These are phyloP conservation scores for Teunomyces barrocoloradensis DNA, from an alignment of 805 yeast genomes.

Conservation along the genomic window DNA sequence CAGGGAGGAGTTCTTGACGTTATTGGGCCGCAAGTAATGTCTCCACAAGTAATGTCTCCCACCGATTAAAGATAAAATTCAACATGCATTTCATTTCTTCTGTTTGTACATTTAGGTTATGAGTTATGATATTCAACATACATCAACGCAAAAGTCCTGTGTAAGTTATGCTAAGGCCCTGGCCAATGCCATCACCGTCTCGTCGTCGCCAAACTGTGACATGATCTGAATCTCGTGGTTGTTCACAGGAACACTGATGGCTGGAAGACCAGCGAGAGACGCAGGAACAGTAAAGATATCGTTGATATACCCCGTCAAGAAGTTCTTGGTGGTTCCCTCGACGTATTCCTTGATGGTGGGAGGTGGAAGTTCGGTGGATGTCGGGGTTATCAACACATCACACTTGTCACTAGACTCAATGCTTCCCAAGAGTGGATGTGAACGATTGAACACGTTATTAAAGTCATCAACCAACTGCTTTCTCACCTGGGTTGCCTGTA, in stretches of 20 bases:
- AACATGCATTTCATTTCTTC: conserved; percentile 8
- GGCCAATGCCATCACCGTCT: conserved; percentile 47
- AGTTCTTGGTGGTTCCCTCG: conserved; percentile 33
- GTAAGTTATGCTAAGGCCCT: conserved; percentile 1
- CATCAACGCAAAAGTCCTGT: conserved; percentile 9
- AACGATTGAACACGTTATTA: conserved; percentile 51
- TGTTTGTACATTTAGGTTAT: conserved; percentile 5
- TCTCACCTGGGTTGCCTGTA: conserved; percentile 72
- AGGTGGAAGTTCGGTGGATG: conserved; percentile 53
- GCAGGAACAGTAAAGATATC: conserved; percentile 90
- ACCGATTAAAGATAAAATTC: background rate
- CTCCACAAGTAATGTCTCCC: conserved; percentile 41
- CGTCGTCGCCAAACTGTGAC: conserved; percentile 86
- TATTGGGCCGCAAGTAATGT: conserved; percentile 59
- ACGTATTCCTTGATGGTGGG: conserved; percentile 49
- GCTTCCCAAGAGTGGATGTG: conserved; percentile 34
- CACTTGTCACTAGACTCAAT: conserved; percentile 29
- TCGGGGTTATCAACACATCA: conserved; percentile 75
- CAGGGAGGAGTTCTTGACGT: conserved; percentile 88
- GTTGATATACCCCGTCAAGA: conserved; percentile 66
- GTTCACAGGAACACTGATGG: conserved; percentile 68
- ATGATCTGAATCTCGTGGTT: conserved; percentile 68
- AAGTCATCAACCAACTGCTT: conserved; percentile 61
- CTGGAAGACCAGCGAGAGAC: conserved; percentile 88
- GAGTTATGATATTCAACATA: conserved; percentile 34